Evolutionary conservation across 2,329 filamentous ascomycete genomes (phyloP), one percentile per base, ranked within the genome.

Genomic region (Dothiorella sarmentorum): DNA sequence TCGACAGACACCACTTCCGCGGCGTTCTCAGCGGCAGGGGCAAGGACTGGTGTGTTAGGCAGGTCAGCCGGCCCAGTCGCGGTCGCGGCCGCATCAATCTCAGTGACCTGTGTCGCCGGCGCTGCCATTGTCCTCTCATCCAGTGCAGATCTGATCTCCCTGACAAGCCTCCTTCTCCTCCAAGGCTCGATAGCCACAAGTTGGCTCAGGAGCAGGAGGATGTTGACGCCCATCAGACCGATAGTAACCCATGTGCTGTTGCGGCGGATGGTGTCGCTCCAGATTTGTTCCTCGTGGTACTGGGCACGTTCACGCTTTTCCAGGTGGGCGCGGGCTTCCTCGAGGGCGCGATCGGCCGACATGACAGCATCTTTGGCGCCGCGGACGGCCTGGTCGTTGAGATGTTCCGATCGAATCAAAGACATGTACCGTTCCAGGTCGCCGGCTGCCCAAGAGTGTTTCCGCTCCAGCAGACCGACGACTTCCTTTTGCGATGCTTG

Each of bases 181-280:
- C 93, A 97, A 3, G 94, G 94, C 80, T 99, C 93, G 61, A 96
- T 87, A 18, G 94, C 85, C 65, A 96, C 87, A 75, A 97, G 87
- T 66, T 95, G 86, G 17, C 92, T 81, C 56, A 99, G 75, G 69
- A 99, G 90, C 45, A 99, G 76, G 61, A 97, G 72, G 29, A 97
- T 89, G 70, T 99, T 99, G 68, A 97, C 84, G 22, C 93, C 93
- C 94, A 99, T 99, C 62, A 99, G 78, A 0, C 93, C 94, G 86
- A 95, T 97, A 0, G 94, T 99, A 33, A 95, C 93, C 94, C 94
- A 99, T 0, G 94, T 99, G 71, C 89, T 94, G 80, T 96, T 96
- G 64, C 94, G 82, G 33, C 94, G 83, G 70, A 99, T 99, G 66
- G 96, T 93, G 72, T 99, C 94, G 69, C 90, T 96, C 94, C 94